Conservation (phyloP, 1,139 yeast species). For the Petasospora rhodanensis region DNA sequence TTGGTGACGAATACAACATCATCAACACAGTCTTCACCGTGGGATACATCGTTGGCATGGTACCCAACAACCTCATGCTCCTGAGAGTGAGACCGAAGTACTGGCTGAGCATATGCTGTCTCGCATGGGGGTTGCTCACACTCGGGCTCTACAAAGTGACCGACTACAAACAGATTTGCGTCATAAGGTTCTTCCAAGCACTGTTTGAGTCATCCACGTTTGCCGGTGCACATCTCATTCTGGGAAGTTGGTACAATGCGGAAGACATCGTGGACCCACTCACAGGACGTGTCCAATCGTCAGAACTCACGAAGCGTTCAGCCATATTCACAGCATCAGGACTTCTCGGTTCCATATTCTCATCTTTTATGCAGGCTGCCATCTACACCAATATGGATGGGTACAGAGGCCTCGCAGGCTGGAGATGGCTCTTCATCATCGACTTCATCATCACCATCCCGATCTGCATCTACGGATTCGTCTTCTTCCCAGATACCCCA, state of each 20-base stretch:
- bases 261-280: slow-evolving; percentile 19
- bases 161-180: slow-evolving; percentile 42
- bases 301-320: slow-evolving; percentile 42
- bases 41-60: slow-evolving; percentile 56
- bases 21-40: slow-evolving; percentile 54
- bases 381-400: slow-evolving; percentile 47
- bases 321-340: slow-evolving; percentile 54
- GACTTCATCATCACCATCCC: slow-evolving; percentile 56
- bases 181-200: slow-evolving; percentile 50
- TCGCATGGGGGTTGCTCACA: slow-evolving; percentile 53
- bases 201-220: slow-evolving; percentile 53
- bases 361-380: slow-evolving; percentile 60
- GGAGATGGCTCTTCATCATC: slow-evolving; percentile 68
- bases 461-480: slow-evolving; percentile 47
- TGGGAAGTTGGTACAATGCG: slow-evolving; percentile 48
- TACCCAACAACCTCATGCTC: slow-evolving; percentile 51
- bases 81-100: slow-evolving; percentile 48
- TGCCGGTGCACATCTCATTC: slow-evolving; percentile 47
- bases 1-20: slow-evolving; percentile 44
- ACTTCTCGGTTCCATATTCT: slow-evolving; percentile 46
- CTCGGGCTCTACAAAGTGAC: slow-evolving; percentile 45
- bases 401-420: slow-evolving; percentile 46
- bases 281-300: slow-evolving; percentile 20
- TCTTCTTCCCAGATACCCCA: slow-evolving; percentile 58
- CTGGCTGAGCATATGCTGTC: slow-evolving; percentile 51